These are phyloP conservation scores for Talaromyces sp. DNA, from an alignment of 2,329 filamentous ascomycete genomes.

Conservation along the genomic window DNA sequence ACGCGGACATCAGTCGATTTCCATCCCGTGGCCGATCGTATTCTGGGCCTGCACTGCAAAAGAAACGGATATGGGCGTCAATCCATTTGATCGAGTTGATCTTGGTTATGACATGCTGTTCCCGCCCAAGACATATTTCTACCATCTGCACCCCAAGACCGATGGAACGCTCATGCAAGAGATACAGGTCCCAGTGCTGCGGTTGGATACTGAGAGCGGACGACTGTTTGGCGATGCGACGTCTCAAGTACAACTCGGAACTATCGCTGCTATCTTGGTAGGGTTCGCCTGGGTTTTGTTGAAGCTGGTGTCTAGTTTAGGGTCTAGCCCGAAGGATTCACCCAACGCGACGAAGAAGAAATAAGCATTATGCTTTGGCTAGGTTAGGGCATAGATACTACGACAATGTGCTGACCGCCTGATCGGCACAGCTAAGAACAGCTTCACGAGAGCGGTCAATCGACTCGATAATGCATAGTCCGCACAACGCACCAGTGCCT, in stretches of 20 bases:
- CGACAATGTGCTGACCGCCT: not conserved
- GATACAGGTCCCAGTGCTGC: conserved; percentile 63
- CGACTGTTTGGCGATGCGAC: conserved; percentile 29
- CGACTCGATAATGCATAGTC: not conserved
- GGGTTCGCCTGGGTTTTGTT: conserved; percentile 69
- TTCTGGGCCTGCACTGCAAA: conserved; percentile 82
- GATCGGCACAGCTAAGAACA: not conserved
- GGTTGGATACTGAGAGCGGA: conserved; percentile 49
- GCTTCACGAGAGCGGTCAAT: not conserved
- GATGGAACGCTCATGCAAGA: conserved; percentile 47
- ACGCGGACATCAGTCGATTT: conserved; percentile 52
- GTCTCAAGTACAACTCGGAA: conserved; percentile 50
- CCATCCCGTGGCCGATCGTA: conserved; percentile 74
- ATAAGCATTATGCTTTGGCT: not conserved
- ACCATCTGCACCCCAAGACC: conserved; percentile 56
- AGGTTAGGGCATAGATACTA: not conserved
- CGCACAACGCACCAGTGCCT: not conserved
- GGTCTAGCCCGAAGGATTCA: conserved; percentile 16
- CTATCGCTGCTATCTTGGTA: conserved; percentile 55
- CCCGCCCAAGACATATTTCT: conserved; percentile 72
- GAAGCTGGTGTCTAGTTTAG: conserved; percentile 47
- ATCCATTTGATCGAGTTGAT: conserved; percentile 79
- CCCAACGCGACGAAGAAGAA: not conserved
- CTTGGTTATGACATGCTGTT: conserved; percentile 86
- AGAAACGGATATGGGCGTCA: conserved; percentile 63